phyloP scores from a whole-genome alignment of 2,329 filamentous ascomycete species.

The Fulvia fulva region DNA sequence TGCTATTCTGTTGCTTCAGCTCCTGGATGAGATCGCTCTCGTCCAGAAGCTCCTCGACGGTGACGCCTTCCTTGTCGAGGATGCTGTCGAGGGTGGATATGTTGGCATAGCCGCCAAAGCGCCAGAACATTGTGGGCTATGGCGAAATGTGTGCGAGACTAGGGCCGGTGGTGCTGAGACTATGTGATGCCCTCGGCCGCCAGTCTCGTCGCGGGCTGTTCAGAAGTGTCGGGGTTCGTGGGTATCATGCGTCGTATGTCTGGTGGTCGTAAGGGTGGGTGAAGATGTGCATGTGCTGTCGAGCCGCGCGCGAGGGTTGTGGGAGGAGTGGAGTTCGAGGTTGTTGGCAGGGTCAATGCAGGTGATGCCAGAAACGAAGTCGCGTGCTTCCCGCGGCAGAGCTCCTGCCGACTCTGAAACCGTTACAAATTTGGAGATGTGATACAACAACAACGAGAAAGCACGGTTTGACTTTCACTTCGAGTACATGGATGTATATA shows the following conservation, averaged over 20 bases:
- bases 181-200: slow-evolving; percentile 10
- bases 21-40: slow-evolving; percentile 96
- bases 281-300: background rate
- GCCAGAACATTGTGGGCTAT: slow-evolving; percentile 87
- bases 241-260: slow-evolving; percentile 17
- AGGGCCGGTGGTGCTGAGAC: background rate
- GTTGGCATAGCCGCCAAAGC: slow-evolving; percentile 97
- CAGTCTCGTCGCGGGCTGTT: slow-evolving; percentile 6
- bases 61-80: slow-evolving; percentile 91
- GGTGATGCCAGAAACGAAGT: background rate
- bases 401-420: too few relatives aligned
- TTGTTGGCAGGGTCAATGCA: background rate
- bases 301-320: background rate
- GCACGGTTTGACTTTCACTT: too few relatives aligned
- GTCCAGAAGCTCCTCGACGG: slow-evolving; percentile 90
- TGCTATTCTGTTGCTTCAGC: slow-evolving; percentile 96
- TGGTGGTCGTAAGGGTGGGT: slow-evolving; percentile 5
- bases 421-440: too few relatives aligned
- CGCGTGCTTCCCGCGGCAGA: too few relatives aligned
- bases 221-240: slow-evolving; percentile 8
- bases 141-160: background rate
- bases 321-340: background rate
- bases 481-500: too few relatives aligned
- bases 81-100: slow-evolving; percentile 94
- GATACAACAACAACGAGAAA: too few relatives aligned